Evolutionary conservation across 1,139 yeast genomes (phyloP), one percentile per base, ranked within the genome.

Genomic region (Debaryomycetaceae sp.): DNA sequence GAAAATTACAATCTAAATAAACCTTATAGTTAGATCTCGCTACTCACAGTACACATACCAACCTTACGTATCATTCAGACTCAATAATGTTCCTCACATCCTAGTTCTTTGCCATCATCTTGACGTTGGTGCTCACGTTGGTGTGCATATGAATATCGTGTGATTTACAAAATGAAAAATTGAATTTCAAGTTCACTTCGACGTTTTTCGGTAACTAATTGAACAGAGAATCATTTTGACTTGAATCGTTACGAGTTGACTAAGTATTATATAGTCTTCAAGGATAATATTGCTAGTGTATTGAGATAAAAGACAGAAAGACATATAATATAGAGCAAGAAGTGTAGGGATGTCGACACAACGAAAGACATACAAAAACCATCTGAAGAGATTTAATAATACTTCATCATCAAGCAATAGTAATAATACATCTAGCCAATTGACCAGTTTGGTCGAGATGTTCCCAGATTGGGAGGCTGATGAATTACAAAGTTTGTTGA

Each of bases 391-490:
- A 65, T 65, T 63, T 58, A 68, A 63, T 52, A 65, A 52, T 49
- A 48, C 49, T 43, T 35, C 41, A 36, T 39, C 40, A 36, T 37
- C 48, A 36, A 37, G 43, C 38, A 42, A 47, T 36, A 40, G 37
- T 35, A 46, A 45, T 46, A 45, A 42, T 41, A 36, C 51, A 36
- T 48, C 63, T 11, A 46, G 46, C 37, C 72, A 71, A 51, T 72
- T 89, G 56, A 68, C 75, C 49, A 79, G 86, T 42, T 78, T 93
- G 59, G 69, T 76, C 45, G 98, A 93, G 65, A 75, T 93, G 75
- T 91, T 93, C 72, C 96, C 97, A 37, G 97, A 88, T 62, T 93
- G 99, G 99, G 81, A 88, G 46, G 75, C 79, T 44, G 96, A 87
- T 39, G 99, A 93, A 63, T 81, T 93, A 63, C 70, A 77, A 43